Base-by-base conservation (phyloP, 805 yeast genomes). In the Teunomyces stri region DNA sequence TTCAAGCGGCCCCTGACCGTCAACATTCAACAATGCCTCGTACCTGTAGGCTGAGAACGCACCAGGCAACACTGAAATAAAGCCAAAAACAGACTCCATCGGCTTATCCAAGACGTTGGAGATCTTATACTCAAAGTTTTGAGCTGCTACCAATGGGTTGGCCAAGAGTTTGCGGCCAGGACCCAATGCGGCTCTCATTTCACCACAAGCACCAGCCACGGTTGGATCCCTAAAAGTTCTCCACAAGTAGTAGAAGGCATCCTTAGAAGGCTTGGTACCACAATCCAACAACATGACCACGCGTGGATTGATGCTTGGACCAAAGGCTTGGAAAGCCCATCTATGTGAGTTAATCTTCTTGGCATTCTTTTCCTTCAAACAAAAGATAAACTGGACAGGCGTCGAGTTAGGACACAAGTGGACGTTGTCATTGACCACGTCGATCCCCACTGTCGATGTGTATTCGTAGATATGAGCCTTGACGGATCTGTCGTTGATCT, bases 151-250 rank as follows among this genome's bases (percentile, higher is more conserved):
- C 47, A 92, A 68, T 6, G 99, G 98, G 61, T 92, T 92, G 12
- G 84, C 53, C 38, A 92, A 69, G 31, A 76, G 60, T 21, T 58
- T 58, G 37, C 66, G 66, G 12, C 69, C 66, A 40, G 71, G 72
- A 2, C 98, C 97, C 45, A 91, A 70, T 65, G 85, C 83, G 0
- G 94, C 95, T 53, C 82, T 85, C 67, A 94, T 92, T 63, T 94
- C 98, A 46, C 99, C 99, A 80, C 99, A 92, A 1, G 97, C 96
- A 34, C 99, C 99, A 2, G 96, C 99, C 16, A 92, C 95, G 45
- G 82, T 79, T 1, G 89, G 85, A 58, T 79, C 80, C 51, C 80
- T 81, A 61, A 92, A 94, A 35, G 91, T 80, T 63, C 83, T 84
- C 99, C 99, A 92, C 47, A 94, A 69, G 55, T 88, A 87, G 64